Evolutionary conservation across 331 rosid genomes (phyloP).

Genomic region (Malus hybrid): DNA sequence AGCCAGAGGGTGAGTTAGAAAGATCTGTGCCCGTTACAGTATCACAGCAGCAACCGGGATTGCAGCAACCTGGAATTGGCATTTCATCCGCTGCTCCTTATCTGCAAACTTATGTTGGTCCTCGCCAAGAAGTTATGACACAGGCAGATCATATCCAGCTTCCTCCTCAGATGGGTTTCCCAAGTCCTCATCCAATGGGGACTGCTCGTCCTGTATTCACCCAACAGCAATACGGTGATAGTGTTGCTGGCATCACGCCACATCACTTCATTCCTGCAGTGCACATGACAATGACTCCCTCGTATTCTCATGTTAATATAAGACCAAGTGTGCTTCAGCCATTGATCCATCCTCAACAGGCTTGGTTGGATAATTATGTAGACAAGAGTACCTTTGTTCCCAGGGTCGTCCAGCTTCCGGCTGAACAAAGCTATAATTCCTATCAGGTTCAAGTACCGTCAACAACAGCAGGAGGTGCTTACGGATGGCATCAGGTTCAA

Average conservation of each 20-base stretch:
- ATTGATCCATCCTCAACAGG: conserved; percentile 45
- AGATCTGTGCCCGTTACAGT: conserved; percentile 39
- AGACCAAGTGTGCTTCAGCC: conserved; percentile 44
- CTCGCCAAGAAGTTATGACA: conserved; percentile 39
- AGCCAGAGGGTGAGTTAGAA: conserved; percentile 41
- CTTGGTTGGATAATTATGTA: conserved; percentile 43
- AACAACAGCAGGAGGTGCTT: conserved; percentile 39
- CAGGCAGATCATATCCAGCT: conserved; percentile 46
- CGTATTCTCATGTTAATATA: conserved; percentile 41
- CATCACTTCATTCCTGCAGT: conserved; percentile 48
- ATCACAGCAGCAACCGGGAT: conserved; percentile 32
- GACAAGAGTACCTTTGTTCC: conserved; percentile 48
- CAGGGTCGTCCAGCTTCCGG: conserved; percentile 56
- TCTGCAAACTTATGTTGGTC: conserved; percentile 46
- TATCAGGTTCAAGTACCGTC: conserved; percentile 53
- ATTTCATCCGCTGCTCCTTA: conserved; percentile 35
- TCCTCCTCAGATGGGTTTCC: conserved; percentile 52
- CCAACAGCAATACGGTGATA: conserved; percentile 47
- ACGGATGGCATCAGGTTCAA: conserved; percentile 65
- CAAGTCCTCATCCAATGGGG: conserved; percentile 45
- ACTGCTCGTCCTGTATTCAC: conserved; percentile 32
- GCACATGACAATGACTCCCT: conserved; percentile 42
- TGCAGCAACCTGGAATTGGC: conserved; percentile 49
- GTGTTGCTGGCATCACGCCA: conserved; percentile 26
- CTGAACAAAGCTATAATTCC: conserved; percentile 51